Evolutionary conservation across 2,329 filamentous ascomycete genomes (phyloP).

Genomic region (Metarhizium album): DNA sequence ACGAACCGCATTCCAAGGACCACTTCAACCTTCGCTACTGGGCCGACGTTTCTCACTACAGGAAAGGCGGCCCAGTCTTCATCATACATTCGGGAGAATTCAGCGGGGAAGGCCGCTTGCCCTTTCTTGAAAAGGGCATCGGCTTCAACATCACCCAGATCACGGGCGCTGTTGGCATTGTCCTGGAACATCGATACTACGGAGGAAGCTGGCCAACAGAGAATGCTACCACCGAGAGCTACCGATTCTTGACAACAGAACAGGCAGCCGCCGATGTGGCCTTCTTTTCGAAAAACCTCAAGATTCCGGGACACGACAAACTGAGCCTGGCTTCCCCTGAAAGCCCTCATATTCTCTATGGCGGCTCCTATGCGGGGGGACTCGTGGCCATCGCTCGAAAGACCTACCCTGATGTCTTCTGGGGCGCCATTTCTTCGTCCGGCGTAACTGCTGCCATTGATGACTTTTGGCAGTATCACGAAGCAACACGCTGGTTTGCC

Average conservation of each 20-base stretch:
- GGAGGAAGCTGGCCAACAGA: constrained; percentile 60
- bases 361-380: constrained; percentile 73
- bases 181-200: constrained; percentile 84
- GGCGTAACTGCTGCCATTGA: constrained; percentile 69
- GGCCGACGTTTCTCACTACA: constrained; percentile 70
- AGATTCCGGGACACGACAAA: constrained; percentile 59
- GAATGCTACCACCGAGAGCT: constrained; percentile 54
- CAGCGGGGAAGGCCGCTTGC: constrained; percentile 48
- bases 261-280: constrained; percentile 73
- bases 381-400: constrained; percentile 68
- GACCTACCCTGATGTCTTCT: constrained; percentile 68
- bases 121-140: constrained; percentile 69
- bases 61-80: constrained; percentile 69
- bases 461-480: constrained; percentile 59
- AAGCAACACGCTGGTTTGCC: constrained; percentile 37
- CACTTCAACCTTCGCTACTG: constrained; percentile 68
- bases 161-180: constrained; percentile 63
- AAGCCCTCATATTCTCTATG: constrained; percentile 68
- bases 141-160: constrained; percentile 58
- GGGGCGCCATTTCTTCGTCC: constrained; percentile 68
- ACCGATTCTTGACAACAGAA: constrained; percentile 75
- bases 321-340: constrained; percentile 52
- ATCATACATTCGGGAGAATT: constrained; percentile 66
- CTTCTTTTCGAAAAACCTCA: constrained; percentile 66
- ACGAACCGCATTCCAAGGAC: constrained; percentile 63